Conservation (phyloP, 139 green algal genomes). For the Tetradesmus lagerheimii region DNA sequence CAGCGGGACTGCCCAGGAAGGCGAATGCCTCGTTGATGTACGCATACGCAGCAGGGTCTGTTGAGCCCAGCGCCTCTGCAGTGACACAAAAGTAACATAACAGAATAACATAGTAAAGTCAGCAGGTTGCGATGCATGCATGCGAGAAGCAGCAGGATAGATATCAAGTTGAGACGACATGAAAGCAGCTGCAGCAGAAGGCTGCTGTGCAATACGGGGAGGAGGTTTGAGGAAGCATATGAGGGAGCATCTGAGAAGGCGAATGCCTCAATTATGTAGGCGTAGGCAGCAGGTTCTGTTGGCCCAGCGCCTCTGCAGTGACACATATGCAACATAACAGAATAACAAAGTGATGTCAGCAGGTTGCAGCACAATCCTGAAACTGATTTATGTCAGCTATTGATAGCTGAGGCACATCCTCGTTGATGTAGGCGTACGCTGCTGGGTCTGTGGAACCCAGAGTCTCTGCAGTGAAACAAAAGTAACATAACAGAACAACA, state of each 20-base stretch:
- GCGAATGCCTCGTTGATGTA: slow-evolving; percentile 59
- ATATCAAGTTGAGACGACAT: too few relatives aligned
- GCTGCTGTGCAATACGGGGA: too few relatives aligned
- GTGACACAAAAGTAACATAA: not conserved
- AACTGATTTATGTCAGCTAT: too few relatives aligned
- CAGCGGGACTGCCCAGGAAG: slow-evolving; percentile 54
- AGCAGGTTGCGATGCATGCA: too few relatives aligned
- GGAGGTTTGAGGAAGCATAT: too few relatives aligned
- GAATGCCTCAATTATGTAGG: slow-evolving; percentile 59
- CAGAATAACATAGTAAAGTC: not conserved
- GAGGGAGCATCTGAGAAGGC: too few relatives aligned
- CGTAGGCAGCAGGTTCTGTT: slow-evolving; percentile 51
- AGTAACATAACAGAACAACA: not conserved
- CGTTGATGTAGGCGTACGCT: too few relatives aligned
- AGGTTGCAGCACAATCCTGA: too few relatives aligned
- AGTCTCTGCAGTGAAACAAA: not conserved
- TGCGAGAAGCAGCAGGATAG: too few relatives aligned
- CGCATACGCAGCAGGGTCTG: slow-evolving; percentile 50
- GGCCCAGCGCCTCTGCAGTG: slow-evolving; percentile 61
- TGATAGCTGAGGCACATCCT: not conserved
- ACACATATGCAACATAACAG: not conserved
- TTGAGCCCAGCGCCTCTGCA: slow-evolving; percentile 62
- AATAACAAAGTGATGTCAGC: too few relatives aligned
- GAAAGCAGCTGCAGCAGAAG: too few relatives aligned
- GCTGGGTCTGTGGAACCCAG: not conserved